Evolutionary conservation across 306 rosid species (phyloP).

Genomic region (Glycyrrhiza uralensis): DNA sequence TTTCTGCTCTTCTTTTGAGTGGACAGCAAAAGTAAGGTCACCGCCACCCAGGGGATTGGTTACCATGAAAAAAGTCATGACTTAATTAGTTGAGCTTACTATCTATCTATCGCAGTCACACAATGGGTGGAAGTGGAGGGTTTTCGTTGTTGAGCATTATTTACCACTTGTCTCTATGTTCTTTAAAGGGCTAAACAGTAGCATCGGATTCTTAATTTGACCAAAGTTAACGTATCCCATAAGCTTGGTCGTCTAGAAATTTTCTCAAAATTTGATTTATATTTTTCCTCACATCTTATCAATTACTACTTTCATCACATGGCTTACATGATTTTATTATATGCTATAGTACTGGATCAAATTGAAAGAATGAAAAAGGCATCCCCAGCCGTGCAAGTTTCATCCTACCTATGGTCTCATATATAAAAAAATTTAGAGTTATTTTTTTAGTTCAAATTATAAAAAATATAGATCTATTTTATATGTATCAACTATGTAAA

Average conservation of each 20-base stretch:
- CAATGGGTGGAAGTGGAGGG: constrained; percentile 18
- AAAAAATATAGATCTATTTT: no score
- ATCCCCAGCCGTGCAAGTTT: constrained; percentile 4
- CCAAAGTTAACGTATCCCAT: constrained; percentile 19
- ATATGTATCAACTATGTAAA: no score
- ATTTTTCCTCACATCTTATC: not conserved
- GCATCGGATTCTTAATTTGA: constrained; percentile 38
- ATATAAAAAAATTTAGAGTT: no score
- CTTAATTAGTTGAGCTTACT: constrained; percentile 23
- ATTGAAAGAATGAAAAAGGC: not conserved
- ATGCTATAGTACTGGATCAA: not conserved
- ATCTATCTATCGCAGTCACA: constrained; percentile 13
- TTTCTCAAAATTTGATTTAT: not conserved
- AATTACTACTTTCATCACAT: constrained; percentile 19
- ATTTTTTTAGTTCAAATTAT: no score
- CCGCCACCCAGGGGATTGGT: constrained; percentile 2
- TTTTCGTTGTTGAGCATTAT: constrained; percentile 14
- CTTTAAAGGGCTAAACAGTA: constrained; percentile 5
- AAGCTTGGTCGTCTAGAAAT: not conserved
- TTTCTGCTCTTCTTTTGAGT: not conserved
- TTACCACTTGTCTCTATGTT: constrained; percentile 26
- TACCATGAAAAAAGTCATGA: constrained; percentile 11
- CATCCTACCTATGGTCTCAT: no score
- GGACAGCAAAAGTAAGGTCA: constrained; percentile 22
- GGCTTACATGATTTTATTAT: not conserved